These are phyloP conservation scores for Agaricales sp. DNA, from an alignment of 1,284 basidiomycete genomes.

Conservation along the genomic window DNA sequence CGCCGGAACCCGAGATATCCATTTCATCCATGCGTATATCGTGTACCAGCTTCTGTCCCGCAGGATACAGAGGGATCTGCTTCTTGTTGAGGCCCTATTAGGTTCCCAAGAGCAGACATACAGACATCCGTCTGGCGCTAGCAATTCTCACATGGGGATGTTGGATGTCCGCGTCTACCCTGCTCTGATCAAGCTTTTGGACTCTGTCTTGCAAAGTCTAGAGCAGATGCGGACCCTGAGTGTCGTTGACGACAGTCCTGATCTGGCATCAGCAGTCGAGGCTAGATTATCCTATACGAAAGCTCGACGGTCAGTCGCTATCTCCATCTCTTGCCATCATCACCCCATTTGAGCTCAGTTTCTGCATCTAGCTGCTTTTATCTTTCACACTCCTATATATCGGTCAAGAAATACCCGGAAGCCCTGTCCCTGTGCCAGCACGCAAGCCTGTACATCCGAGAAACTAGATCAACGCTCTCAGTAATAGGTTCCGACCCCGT, in stretches of 20 bases:
- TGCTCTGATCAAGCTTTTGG: conserved; percentile 80
- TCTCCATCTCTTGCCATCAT: conserved; percentile 2
- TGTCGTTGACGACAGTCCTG: conserved; percentile 81
- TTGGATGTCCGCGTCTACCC: conserved; percentile 66
- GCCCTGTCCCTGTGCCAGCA: conserved; percentile 60
- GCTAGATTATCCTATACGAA: conserved; percentile 66
- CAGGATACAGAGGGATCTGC: conserved; percentile 80
- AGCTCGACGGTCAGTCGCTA: conserved; percentile 52
- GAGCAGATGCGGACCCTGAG: conserved; percentile 75
- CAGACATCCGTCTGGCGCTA: conserved; percentile 11
- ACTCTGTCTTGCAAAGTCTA: conserved; percentile 76
- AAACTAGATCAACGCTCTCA: conserved; percentile 43
- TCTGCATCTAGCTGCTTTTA: conserved; percentile 62
- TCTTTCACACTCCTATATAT: conserved; percentile 60
- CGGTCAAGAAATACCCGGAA: conserved; percentile 62
- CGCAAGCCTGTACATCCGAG: conserved; percentile 60
- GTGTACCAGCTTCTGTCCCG: conserved; percentile 78
- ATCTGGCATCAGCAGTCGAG: conserved; percentile 69
- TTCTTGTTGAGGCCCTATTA: conserved; percentile 65
- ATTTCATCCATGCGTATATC: conserved; percentile 80
- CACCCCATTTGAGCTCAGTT: conserved; percentile 3
- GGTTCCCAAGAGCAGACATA: conserved; percentile 26
- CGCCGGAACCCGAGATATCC: conserved; percentile 54
- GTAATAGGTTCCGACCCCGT: conserved; percentile 32
- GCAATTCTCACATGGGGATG: conserved; percentile 31